These are phyloP conservation scores for Ceratobasidium sp. DNA, from an alignment of 1,284 basidiomycete genomes.

Conservation along the genomic window DNA sequence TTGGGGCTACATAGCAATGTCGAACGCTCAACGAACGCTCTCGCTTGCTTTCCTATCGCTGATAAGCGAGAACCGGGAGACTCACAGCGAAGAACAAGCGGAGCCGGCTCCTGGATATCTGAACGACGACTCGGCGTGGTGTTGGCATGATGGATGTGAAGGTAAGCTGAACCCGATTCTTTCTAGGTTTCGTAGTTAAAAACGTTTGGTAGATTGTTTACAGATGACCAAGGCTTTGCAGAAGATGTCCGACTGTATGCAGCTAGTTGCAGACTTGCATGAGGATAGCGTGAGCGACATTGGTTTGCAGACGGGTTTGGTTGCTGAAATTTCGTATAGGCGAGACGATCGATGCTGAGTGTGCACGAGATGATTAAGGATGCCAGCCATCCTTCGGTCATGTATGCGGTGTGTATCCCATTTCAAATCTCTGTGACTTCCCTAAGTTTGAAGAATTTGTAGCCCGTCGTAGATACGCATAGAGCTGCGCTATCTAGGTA, in stretches of 20 bases:
- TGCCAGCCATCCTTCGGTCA: conserved; percentile 73
- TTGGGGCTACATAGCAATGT: conserved; percentile 65
- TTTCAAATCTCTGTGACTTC: not conserved
- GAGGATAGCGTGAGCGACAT: conserved; percentile 73
- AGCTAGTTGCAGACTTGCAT: conserved; percentile 78
- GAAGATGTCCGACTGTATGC: conserved; percentile 76
- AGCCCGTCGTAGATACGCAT: conserved; percentile 79
- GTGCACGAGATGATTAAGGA: conserved; percentile 81
- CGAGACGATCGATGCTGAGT: conserved; percentile 71
- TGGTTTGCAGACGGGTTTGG: not conserved
- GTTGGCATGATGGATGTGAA: conserved; percentile 80
- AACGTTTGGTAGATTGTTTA: conserved; percentile 67
- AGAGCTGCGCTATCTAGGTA: conserved; percentile 72
- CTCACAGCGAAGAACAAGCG: conserved; percentile 61
- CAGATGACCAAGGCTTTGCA: conserved; percentile 81
- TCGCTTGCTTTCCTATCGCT: conserved; percentile 75
- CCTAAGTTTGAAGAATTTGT: not conserved
- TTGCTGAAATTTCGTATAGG: conserved; percentile 58
- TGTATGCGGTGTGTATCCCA: conserved; percentile 67
- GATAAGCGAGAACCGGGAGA: conserved; percentile 59
- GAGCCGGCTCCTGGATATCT: conserved; percentile 50
- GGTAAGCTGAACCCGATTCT: conserved; percentile 55
- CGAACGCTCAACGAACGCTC: conserved; percentile 73
- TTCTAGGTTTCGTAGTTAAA: not conserved
- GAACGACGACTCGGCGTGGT: conserved; percentile 83